Percentiles rank a stretch among this genome's conserved stretches.
Evolutionary conservation across 1,284 basidiomycete species (phyloP).

Genomic region (Ceratobasidium theobromae): DNA sequence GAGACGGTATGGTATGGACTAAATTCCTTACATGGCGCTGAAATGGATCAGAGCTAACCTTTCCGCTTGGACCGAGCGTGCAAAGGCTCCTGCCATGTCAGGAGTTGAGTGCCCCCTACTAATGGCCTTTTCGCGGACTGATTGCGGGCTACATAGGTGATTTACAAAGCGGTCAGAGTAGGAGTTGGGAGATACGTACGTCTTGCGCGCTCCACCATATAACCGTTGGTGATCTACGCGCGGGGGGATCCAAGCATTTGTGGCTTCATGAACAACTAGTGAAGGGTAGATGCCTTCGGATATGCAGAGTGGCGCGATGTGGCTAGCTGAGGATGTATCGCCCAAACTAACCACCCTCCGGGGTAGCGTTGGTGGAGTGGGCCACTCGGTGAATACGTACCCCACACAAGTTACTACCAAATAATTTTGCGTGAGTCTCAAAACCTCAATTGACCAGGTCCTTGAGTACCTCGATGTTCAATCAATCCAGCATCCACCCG

Average conservation of each 20-base stretch:
- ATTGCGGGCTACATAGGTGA: constrained; percentile 37
- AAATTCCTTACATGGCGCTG: constrained; percentile 59
- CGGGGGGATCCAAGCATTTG: constrained; percentile 73
- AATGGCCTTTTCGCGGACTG: constrained; percentile 59
- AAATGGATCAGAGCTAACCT: constrained; percentile 84
- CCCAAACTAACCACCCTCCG: constrained; percentile 78
- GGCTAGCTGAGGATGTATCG: constrained; percentile 67
- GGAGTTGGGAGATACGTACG: neutral
- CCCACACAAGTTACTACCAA: constrained; percentile 77
- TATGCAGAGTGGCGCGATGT: constrained; percentile 59
- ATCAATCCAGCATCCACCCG: constrained; percentile 78
- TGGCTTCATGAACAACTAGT: constrained; percentile 75
- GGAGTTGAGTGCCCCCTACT: constrained; percentile 83
- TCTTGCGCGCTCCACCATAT: constrained; percentile 46
- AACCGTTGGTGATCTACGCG: constrained; percentile 49
- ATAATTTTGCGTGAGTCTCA: constrained; percentile 1
- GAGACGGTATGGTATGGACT: neutral
- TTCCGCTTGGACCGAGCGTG: constrained; percentile 62
- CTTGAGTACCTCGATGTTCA: constrained; percentile 67
- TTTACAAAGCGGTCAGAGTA: neutral
- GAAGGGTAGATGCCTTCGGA: constrained; percentile 24
- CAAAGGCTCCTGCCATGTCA: constrained; percentile 79
- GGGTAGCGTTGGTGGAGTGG: constrained; percentile 60
- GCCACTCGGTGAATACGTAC: constrained; percentile 72
- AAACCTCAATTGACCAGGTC: neutral